Evolutionary conservation across 805 yeast genomes (phyloP).

Genomic region (Ogataea dorogensis): DNA sequence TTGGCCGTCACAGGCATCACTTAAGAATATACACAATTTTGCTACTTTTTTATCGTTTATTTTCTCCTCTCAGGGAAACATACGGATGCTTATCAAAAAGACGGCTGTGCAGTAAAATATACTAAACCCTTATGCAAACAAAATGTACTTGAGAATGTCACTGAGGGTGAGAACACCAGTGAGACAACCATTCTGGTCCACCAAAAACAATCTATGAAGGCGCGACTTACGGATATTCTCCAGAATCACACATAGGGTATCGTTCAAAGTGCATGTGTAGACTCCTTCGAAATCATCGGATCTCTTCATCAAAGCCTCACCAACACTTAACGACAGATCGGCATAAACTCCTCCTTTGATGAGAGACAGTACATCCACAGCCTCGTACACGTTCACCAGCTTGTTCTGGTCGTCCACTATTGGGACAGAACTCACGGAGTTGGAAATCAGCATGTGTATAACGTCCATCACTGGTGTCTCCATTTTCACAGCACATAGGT

Average conservation of each 20-base stretch:
- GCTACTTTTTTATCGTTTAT: conserved; percentile 4
- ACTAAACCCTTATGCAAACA: conserved; percentile 48
- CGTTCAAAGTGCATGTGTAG: conserved; percentile 87
- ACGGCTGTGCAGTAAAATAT: conserved; percentile 7
- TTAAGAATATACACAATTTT: too few species aligned
- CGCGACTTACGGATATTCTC: conserved; percentile 91
- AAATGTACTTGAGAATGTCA: conserved; percentile 81
- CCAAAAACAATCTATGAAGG: conserved; percentile 87
- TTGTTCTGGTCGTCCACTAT: conserved; percentile 69
- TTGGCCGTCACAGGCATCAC: conserved; percentile 20
- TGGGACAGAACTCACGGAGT: conserved; percentile 90
- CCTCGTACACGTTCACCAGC: conserved; percentile 89
- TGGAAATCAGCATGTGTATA: conserved; percentile 72
- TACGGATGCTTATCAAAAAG: conserved; percentile 6
- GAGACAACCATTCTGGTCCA: conserved; percentile 75
- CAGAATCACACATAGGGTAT: conserved; percentile 82
- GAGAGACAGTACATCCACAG: conserved; percentile 88
- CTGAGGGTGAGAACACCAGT: conserved; percentile 86
- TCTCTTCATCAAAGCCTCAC: conserved; percentile 91
- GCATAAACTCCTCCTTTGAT: conserved; percentile 93
- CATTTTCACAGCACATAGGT: conserved; percentile 80
- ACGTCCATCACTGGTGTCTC: conserved; percentile 92
- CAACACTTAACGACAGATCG: conserved; percentile 86
- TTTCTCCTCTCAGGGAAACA: conserved; percentile 2
- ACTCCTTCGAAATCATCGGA: conserved; percentile 98